Conservation (phyloP, 2,329 filamentous ascomycete genomes). For the Aspergillus intermedius region DNA sequence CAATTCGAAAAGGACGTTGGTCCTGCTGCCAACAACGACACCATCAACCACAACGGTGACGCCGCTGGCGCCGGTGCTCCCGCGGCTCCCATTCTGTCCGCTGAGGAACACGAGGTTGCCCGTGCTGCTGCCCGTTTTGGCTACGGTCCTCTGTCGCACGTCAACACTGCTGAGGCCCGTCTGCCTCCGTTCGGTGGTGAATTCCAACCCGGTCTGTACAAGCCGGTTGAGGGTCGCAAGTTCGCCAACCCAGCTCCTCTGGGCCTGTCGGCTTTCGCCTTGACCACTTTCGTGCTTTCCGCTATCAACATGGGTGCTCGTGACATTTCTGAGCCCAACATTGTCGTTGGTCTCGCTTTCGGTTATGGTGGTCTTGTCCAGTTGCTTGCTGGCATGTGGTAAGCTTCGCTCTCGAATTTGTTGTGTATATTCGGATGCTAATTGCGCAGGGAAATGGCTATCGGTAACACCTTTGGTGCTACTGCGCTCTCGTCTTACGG, state of each 20-base stretch:
- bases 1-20: conserved; percentile 27
- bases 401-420: conserved; percentile 22
- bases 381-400: conserved; percentile 82
- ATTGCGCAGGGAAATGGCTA: conserved; percentile 65
- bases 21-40: conserved; percentile 5
- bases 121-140: conserved; percentile 42
- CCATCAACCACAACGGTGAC: conserved; percentile 1
- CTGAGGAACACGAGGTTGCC: conserved; percentile 40
- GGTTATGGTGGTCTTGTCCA: conserved; percentile 75
- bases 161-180: conserved; percentile 40
- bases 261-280: conserved; percentile 69
- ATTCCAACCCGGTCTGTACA: conserved; percentile 65
- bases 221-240: conserved; percentile 58
- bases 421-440: not conserved
- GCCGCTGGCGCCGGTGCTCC: conserved; percentile 2
- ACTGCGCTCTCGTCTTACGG: conserved; percentile 76
- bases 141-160: conserved; percentile 47
- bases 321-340: conserved; percentile 54
- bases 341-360: conserved; percentile 63
- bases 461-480: conserved; percentile 82
- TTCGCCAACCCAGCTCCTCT: conserved; percentile 74
- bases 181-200: conserved; percentile 63
- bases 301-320: conserved; percentile 64
- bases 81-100: conserved; percentile 32
- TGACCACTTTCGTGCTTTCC: conserved; percentile 76